phyloP scores from a whole-genome alignment of 2,329 filamentous ascomycete species.

The Aspergillus pseudonomiae region DNA sequence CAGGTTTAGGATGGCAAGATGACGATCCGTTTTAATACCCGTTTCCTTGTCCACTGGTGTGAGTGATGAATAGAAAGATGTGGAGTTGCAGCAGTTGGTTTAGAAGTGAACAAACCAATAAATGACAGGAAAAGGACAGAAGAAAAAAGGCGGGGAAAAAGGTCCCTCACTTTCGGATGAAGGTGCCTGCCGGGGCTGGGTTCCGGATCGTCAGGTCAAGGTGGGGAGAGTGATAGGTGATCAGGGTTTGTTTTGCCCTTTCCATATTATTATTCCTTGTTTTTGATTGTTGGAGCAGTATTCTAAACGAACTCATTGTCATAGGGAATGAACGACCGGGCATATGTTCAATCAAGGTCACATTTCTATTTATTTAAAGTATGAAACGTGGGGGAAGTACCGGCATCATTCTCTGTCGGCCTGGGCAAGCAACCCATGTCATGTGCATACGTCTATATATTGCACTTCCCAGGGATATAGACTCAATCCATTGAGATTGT shows the following conservation, averaged over 20 bases:
- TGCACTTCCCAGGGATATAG: background rate
- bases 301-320: background rate
- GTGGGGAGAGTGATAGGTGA: background rate
- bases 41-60: background rate
- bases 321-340: background rate
- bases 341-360: background rate
- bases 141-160: slow-evolving; percentile 7
- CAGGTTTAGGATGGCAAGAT: background rate
- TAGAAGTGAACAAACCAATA: background rate
- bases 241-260: background rate
- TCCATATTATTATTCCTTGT: background rate
- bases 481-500: background rate
- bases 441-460: background rate
- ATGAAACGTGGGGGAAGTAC: background rate
- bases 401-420: background rate
- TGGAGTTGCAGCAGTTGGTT: background rate
- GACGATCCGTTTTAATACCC: background rate
- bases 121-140: background rate
- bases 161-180: background rate
- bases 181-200: background rate
- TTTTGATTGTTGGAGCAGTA: background rate
- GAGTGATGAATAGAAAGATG: background rate
- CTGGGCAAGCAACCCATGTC: background rate
- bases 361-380: background rate
- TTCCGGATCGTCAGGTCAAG: slow-evolving; percentile 15